These are phyloP conservation scores for Phytophthora pisi DNA, from an alignment of 352 stramenopile species.

Conservation along the genomic window DNA sequence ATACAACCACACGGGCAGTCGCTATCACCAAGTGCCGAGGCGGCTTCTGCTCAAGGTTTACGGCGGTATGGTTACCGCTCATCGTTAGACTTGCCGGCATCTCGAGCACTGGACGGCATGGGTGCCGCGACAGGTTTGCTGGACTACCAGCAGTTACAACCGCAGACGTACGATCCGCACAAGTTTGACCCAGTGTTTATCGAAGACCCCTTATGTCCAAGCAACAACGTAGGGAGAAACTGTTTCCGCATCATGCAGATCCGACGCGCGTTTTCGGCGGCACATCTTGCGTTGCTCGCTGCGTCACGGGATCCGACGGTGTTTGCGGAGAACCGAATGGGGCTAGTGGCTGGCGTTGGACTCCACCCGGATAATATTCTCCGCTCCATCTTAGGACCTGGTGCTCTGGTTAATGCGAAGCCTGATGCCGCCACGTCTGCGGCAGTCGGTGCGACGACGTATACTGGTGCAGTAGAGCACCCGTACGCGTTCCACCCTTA, in stretches of 20 bases:
- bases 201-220: conserved; percentile 92
- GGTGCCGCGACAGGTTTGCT: conserved; percentile 41
- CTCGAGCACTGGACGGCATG: conserved; percentile 36
- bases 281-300: conserved; percentile 69
- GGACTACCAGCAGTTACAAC: conserved; percentile 47
- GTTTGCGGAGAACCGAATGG: conserved; percentile 62
- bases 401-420: conserved; percentile 61
- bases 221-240: conserved; percentile 97
- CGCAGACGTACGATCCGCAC: conserved; percentile 81
- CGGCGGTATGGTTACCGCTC: conserved; percentile 74
- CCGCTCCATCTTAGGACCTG: conserved; percentile 65
- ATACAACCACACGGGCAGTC: conserved; percentile 45
- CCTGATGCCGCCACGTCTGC: conserved; percentile 38
- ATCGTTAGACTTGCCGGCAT: conserved; percentile 62
- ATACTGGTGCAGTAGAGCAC: conserved; percentile 31
- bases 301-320: conserved; percentile 59
- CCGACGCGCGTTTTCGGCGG: conserved; percentile 74
- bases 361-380: conserved; percentile 85
- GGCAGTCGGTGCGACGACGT: conserved; percentile 29
- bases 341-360: conserved; percentile 63
- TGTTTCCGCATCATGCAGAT: conserved; percentile 95
- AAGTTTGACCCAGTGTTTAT: conserved; percentile 96
- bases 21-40: conserved; percentile 54
- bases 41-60: conserved; percentile 63
- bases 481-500: conserved; percentile 33